Evolutionary conservation across 2,329 filamentous ascomycete genomes (phyloP).

Genomic region (Coleophoma eucalyptorum): DNA sequence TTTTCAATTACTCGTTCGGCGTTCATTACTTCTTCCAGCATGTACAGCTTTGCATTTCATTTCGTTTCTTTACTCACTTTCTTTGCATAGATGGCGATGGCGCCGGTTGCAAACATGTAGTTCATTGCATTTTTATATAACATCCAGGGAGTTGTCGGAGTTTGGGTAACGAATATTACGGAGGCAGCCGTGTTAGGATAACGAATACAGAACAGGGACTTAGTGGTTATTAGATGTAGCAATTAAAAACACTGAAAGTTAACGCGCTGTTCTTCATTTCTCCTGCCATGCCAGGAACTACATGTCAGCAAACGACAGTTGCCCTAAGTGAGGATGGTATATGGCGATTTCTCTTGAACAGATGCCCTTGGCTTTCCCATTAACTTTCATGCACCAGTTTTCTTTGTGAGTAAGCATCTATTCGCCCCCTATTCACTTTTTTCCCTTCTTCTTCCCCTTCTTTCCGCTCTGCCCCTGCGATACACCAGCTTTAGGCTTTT

Average conservation of each 20-base stretch:
- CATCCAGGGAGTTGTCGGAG: conserved; percentile 20
- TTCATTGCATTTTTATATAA: conserved; percentile 11
- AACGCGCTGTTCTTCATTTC: not conserved
- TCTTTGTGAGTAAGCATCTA: too few relatives aligned
- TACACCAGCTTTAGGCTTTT: conserved; percentile 38
- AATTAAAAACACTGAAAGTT: not conserved
- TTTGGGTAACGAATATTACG: conserved; percentile 8
- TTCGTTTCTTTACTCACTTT: conserved; percentile 13
- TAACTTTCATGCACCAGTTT: too few relatives aligned
- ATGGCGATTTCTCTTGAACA: too few relatives aligned
- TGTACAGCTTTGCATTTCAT: conserved; percentile 3
- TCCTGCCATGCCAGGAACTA: not conserved
- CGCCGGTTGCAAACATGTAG: conserved; percentile 19
- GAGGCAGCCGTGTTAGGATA: conserved; percentile 4
- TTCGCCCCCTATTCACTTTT: conserved; percentile 45
- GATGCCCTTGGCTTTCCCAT: too few relatives aligned
- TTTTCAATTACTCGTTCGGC: conserved; percentile 5
- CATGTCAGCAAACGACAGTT: too few relatives aligned
- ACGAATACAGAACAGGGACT: conserved; percentile 1
- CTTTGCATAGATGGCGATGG: conserved; percentile 25
- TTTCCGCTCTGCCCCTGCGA: conserved; percentile 35
- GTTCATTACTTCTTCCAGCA: conserved; percentile 10
- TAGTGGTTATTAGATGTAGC: not conserved
- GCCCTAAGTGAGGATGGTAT: too few relatives aligned
- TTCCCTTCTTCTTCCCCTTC: conserved; percentile 71